Conservation (phyloP, 108 stramenopile species). For the Cyclotella atomus region DNA sequence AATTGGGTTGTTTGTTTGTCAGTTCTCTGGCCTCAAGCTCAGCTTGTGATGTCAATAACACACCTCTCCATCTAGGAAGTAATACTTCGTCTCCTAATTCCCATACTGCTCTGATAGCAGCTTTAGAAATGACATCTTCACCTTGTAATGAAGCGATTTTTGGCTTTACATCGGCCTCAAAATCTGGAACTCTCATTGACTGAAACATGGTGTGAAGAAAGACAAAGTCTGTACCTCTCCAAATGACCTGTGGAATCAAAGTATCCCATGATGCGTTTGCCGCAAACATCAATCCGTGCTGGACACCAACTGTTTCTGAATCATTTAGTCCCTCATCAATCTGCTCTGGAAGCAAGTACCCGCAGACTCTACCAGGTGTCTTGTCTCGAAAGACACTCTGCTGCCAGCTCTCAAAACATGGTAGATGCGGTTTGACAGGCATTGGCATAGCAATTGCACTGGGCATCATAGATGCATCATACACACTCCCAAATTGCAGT, state of each 20-base stretch:
- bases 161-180: conserved; percentile 14
- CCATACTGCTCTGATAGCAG: conserved; percentile 34
- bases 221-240: conserved; percentile 51
- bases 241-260: conserved; percentile 50
- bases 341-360: conserved; percentile 20
- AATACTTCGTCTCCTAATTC: conserved; percentile 35
- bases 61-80: conserved; percentile 49
- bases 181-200: conserved; percentile 27
- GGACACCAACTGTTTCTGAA: neutral
- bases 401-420: conserved; percentile 50
- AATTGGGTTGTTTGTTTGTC: neutral
- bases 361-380: conserved; percentile 11
- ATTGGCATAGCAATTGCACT: conserved; percentile 48
- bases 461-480: conserved; percentile 23
- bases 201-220: conserved; percentile 43
- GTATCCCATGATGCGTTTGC: conserved; percentile 27
- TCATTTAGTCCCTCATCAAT: no score
- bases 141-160: neutral
- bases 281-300: conserved; percentile 27
- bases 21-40: conserved; percentile 32
- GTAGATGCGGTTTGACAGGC: conserved; percentile 38
- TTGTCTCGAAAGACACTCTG: neutral
- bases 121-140: conserved; percentile 15
- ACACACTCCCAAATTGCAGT: conserved; percentile 45
- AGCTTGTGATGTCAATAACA: conserved; percentile 41